A percentile compares a stretch with the other conserved stretches of the same genome.
Conservation (phyloP, 768 basidiomycete genomes). For the Tulasnella sp. region DNA sequence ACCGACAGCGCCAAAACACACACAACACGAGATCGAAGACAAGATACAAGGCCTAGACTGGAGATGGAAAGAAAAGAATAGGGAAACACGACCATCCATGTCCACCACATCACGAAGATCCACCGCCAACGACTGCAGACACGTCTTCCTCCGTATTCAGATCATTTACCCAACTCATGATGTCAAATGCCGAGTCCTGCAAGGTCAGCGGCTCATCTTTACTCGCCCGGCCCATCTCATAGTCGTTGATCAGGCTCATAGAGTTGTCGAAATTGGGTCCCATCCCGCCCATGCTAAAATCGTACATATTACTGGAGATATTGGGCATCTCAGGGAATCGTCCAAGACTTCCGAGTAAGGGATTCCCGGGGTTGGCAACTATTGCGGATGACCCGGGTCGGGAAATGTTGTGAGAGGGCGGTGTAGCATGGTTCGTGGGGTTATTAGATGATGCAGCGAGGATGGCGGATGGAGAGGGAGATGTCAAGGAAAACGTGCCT, state of each 20-base stretch:
- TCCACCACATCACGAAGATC: neutral
- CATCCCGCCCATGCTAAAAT: neutral
- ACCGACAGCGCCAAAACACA: too few species aligned
- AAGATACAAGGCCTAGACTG: too few species aligned
- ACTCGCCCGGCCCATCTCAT: neutral
- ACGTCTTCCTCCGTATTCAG: neutral
- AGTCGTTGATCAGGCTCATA: neutral
- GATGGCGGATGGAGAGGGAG: neutral
- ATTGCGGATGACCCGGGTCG: slow-evolving; percentile 6
- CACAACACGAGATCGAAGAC: too few species aligned
- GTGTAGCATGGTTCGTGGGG: slow-evolving; percentile 6
- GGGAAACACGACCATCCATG: too few species aligned
- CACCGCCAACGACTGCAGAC: neutral
- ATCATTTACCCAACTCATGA: neutral
- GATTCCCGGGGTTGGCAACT: neutral
- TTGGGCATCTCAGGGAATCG: neutral
- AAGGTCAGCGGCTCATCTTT: neutral
- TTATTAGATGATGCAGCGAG: neutral
- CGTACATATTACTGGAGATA: neutral
- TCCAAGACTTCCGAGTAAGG: neutral
- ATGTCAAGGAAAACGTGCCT: neutral
- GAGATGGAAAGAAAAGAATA: too few species aligned
- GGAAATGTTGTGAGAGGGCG: neutral
- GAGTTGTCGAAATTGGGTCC: neutral
- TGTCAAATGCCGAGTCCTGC: neutral